Percentiles rank a stretch among this genome's conserved stretches.
Conservation (phyloP, 805 yeast species). For the Starmerella floris region DNA sequence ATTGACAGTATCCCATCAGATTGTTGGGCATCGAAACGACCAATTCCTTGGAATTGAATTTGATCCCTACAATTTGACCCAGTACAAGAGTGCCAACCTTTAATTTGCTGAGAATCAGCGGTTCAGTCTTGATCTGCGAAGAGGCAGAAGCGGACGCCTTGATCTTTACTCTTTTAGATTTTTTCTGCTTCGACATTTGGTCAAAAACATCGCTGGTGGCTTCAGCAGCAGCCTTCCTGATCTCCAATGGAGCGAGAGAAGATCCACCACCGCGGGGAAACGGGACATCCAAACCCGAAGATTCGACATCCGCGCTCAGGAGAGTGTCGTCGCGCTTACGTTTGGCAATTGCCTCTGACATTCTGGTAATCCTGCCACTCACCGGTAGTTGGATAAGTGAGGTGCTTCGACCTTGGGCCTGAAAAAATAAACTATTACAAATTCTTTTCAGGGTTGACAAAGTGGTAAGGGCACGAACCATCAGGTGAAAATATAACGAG, state of each 20-base stretch:
- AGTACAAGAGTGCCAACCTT: conserved; percentile 60
- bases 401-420: no score
- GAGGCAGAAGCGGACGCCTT: conserved; percentile 19
- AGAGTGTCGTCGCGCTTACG: conserved; percentile 15
- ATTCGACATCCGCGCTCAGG: conserved; percentile 8
- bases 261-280: conserved; percentile 90
- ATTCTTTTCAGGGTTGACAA: conserved; percentile 14
- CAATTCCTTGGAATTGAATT: conserved; percentile 40
- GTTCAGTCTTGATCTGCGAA: conserved; percentile 38
- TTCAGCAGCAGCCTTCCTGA: conserved; percentile 83
- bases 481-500: no score
- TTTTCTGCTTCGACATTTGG: conserved; percentile 17
- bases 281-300: conserved; percentile 9
- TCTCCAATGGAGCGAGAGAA: conserved; percentile 74
- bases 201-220: conserved; percentile 65
- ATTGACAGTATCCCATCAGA: conserved; percentile 60
- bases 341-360: conserved; percentile 5
- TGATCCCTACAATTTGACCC: conserved; percentile 58
- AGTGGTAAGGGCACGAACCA: no score
- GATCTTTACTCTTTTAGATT: conserved; percentile 27
- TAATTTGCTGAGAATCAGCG: conserved; percentile 47
- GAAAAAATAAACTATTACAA: conserved; percentile 4
- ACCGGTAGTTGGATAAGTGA: no score
- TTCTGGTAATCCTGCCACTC: no score
- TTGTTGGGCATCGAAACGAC: conserved; percentile 67